Evolutionary conservation across 306 rosid genomes (phyloP), one percentile per base, ranked within the genome.

Genomic region (Gynostemma pentaphyllum): DNA sequence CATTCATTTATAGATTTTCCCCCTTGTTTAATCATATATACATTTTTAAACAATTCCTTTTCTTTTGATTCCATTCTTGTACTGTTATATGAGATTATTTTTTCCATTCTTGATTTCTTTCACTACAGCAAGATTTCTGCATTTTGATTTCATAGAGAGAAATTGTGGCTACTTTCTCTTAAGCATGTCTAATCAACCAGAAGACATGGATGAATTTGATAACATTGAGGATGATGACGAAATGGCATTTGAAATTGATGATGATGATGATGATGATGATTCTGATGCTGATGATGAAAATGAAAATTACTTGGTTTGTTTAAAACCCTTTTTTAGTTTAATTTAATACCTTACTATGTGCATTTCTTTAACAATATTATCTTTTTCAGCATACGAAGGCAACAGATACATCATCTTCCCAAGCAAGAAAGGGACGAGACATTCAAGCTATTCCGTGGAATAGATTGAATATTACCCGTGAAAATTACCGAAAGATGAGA

Each of bases 401-500:
- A 11, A 41, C 37, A 49, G 77, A 73, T 60, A 73, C 72, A 4
- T 73, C 77, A 1, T 70, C 77, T 4, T 72, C 77, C 21, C 72
- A 67, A 39, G 77, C 69, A 9, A 73, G 77, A 72, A 73, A 41
- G 64, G 77, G 77, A 42, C 47, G 60, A 41, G 77, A 73, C 69
- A 67, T 73, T 67, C 77, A 73, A 67, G 77, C 68, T 28, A 73
- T 73, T 73, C 77, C 72, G 21, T 73, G 77, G 77, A 72, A 67
- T 50, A 60, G 64, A 30, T 10, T 73, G 55, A 73, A 66, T 28
- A 61, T 67, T 27, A 67, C 64, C 16, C 72, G 77, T 15, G 77
- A 73, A 53, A 73, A 60, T 47, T 73, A 73, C 56, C 64, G 77
- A 48, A 59, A 57, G 49, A 67, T 72, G 28, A 73, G 77, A 29